Base-by-base conservation (phyloP, 2,329 filamentous ascomycete species). In the Trichophyton benhamiae region DNA sequence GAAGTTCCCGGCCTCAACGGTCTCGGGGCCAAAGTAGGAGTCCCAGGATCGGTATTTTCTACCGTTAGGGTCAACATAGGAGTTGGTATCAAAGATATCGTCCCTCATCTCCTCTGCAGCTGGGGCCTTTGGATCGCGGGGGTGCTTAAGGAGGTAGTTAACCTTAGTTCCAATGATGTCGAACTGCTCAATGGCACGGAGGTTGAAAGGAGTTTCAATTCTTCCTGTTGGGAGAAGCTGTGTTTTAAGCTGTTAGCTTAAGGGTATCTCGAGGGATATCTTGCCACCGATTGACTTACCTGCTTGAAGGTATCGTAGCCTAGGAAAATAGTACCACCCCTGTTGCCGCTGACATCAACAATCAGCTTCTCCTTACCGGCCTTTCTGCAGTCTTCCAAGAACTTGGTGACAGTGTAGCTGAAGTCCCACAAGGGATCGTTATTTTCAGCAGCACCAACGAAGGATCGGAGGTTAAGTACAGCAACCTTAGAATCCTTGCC, bases 271-370 rank as follows among this genome's bases (percentile, higher is more conserved):
- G 6, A 11, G 33, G 8, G 8, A 3, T 36, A 11, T 3, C 11
- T 38, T 30, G 27, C 27, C 1, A 0, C 33, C 33, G 1, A 38
- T 9, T 38, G 2, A 60, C 61, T 59, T 55, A 66, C 63, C 63
- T 82, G 78, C 33, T 76, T 76, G 68, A 85, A 85, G 0, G 79
- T 66, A 49, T 80, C 77, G 52, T 76, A 76, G 1, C 77, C 79
- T 5, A 77, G 74, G 8, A 74, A 66, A 11, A 82, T 68, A 44
- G 72, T 71, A 1, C 86, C 85, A 46, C 85, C 86, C 0, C 75
- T 75, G 65, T 88, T 89, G 1, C 75, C 77, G 3, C 81, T 78
- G 5, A 88, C 68, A 64, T 88, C 86, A 62, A 88, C 80, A 33
- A 88, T 76, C 3, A 88, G 74, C 68, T 82, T 84, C n/a, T 75